phyloP scores from a whole-genome alignment of 169 alveolate genomes.

The Babesia ovis region DNA sequence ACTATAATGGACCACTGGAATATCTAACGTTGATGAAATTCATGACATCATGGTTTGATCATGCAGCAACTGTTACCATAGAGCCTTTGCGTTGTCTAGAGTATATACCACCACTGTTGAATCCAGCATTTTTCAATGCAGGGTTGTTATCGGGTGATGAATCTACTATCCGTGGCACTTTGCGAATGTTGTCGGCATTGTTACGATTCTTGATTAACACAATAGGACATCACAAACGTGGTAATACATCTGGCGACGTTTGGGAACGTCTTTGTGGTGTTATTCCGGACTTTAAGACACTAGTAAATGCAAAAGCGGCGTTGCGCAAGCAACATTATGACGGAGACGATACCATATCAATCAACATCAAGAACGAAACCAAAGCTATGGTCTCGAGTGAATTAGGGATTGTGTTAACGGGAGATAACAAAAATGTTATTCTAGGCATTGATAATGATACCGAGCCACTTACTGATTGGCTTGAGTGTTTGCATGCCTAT shows the following conservation, averaged over 20 bases:
- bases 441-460: not conserved
- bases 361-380: slow-evolving; percentile 32
- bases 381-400: slow-evolving; percentile 27
- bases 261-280: not conserved
- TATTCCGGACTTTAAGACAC: slow-evolving; percentile 36
- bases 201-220: slow-evolving; percentile 4
- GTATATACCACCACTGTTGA: slow-evolving; percentile 15
- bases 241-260: not conserved
- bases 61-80: not conserved
- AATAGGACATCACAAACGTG: not conserved
- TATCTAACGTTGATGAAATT: slow-evolving; percentile 21
- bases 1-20: slow-evolving; percentile 19
- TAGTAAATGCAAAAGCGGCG: slow-evolving; percentile 15
- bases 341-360: not conserved
- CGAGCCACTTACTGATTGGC: slow-evolving; percentile 22
- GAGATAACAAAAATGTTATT: not conserved
- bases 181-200: slow-evolving; percentile 32
- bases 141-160: slow-evolving; percentile 28
- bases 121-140: slow-evolving; percentile 16
- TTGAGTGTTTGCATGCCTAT: slow-evolving; percentile 21
- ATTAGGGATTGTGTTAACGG: slow-evolving; percentile 3
- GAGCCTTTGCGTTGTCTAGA: not conserved
- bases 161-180: slow-evolving; percentile 7
- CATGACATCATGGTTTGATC: slow-evolving; percentile 7
- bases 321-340: not conserved